phyloP scores from a whole-genome alignment of 768 basidiomycete species.

The Kwoniella shandongensis region DNA sequence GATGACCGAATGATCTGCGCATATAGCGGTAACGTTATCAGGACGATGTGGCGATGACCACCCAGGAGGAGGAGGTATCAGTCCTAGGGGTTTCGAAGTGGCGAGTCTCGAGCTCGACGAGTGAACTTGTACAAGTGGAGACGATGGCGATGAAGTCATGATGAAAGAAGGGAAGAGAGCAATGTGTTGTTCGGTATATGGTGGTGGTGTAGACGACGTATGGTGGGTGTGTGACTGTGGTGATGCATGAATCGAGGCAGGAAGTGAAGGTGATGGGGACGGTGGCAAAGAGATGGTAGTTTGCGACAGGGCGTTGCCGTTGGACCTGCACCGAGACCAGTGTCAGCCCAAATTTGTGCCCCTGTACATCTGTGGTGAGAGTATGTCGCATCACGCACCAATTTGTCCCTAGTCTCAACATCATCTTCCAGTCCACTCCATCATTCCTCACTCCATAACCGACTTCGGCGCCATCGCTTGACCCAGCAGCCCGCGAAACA shows the following conservation, averaged over 20 bases:
- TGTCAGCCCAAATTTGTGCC: conserved; percentile 12
- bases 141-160: conserved; percentile 46
- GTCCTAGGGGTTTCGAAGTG: conserved; percentile 32
- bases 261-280: conserved; percentile 35
- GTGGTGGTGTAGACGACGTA: background rate
- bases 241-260: conserved; percentile 1
- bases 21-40: conserved; percentile 50
- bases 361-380: too few relatives aligned
- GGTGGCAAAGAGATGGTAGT: conserved; percentile 42
- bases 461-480: conserved; percentile 12
- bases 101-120: conserved; percentile 18
- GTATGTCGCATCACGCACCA: conserved; percentile 30
- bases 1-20: conserved; percentile 39
- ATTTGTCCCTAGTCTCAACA: conserved; percentile 49
- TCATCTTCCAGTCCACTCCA: conserved; percentile 52
- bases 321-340: conserved; percentile 37
- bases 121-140: conserved; percentile 49
- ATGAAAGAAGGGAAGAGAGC: conserved; percentile 50
- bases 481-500: background rate
- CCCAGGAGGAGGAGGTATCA: conserved; percentile 53
- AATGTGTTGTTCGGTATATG: conserved; percentile 39
- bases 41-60: conserved; percentile 51
- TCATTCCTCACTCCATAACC: conserved; percentile 47
- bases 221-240: background rate
- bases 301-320: conserved; percentile 47